Evolutionary conservation across 345 rosid genomes (phyloP).

Genomic region (Triadica sebifera): DNA sequence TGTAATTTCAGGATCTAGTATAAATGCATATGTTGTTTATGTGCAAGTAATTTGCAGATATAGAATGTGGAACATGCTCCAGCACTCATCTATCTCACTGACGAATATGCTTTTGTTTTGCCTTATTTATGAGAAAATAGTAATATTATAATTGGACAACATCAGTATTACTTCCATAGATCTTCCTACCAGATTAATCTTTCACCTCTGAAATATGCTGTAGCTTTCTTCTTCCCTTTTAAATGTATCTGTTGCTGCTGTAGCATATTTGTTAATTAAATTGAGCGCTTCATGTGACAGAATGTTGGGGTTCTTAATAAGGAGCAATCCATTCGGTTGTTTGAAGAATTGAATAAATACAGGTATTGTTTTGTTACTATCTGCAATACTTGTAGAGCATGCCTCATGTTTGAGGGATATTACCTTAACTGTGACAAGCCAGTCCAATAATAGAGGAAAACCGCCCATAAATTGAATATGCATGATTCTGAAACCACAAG

Average conservation of each 20-base stretch:
- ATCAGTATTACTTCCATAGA: constrained; percentile 1
- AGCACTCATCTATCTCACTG: background rate
- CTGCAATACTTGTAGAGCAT: too few species aligned
- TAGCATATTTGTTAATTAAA: constrained; percentile 8
- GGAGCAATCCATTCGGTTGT: constrained; percentile 72
- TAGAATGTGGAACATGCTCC: background rate
- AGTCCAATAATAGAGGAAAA: too few species aligned
- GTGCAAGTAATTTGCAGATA: background rate
- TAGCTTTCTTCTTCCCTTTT: background rate
- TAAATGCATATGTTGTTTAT: background rate
- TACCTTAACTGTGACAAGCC: too few species aligned
- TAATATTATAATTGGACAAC: background rate
- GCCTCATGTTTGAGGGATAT: too few species aligned
- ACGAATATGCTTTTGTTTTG: background rate
- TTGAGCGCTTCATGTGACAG: constrained; percentile 37
- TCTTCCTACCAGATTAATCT: background rate
- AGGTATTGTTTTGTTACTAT: constrained; percentile 51
- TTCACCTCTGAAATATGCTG: background rate
- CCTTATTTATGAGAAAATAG: background rate
- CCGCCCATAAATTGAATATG: too few species aligned
- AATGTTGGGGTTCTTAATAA: constrained; percentile 55
- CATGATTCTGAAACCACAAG: too few species aligned
- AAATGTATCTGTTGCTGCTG: background rate
- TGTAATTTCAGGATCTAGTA: background rate
- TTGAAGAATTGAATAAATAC: constrained; percentile 80